Conservation (phyloP, 106 monocot species). For the Allium fistulosum region DNA sequence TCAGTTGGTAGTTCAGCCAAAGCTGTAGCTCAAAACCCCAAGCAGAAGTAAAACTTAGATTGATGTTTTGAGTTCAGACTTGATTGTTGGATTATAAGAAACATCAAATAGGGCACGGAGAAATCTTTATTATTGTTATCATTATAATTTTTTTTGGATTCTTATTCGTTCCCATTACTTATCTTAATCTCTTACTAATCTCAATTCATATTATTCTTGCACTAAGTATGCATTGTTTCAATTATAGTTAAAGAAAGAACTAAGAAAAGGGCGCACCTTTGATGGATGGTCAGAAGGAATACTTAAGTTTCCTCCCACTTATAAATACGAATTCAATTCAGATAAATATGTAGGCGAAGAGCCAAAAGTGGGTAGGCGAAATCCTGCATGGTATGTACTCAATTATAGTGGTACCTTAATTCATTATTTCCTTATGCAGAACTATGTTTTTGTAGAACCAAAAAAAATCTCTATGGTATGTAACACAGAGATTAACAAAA, state of each 20-base stretch:
- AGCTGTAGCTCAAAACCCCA: too few relatives aligned
- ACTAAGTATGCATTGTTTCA: background rate
- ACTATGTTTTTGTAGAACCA: background rate
- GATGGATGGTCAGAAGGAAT: conserved; percentile 48
- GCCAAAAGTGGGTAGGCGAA: conserved; percentile 30
- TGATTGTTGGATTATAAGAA: too few relatives aligned
- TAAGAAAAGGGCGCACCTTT: conserved; percentile 31
- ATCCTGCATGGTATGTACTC: conserved; percentile 41
- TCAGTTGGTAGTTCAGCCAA: too few relatives aligned
- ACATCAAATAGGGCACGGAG: too few relatives aligned
- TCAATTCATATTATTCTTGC: too few relatives aligned
- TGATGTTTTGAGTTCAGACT: too few relatives aligned
- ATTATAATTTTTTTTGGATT: too few relatives aligned
- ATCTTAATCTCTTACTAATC: too few relatives aligned
- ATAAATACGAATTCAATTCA: conserved; percentile 40
- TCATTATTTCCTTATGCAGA: background rate
- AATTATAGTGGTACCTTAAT: background rate
- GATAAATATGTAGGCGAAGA: conserved; percentile 25
- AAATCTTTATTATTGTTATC: too few relatives aligned
- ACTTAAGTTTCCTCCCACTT: conserved; percentile 44
- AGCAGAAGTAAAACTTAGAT: too few relatives aligned
- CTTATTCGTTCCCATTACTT: too few relatives aligned
- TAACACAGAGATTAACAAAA: too few relatives aligned
- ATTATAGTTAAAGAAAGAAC: conserved; percentile 23
- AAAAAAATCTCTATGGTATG: background rate